Evolutionary conservation across 176 grass and related monocot species (phyloP), one percentile per base, ranked within the genome.

Genomic region (Bonia amplexicaulis): DNA sequence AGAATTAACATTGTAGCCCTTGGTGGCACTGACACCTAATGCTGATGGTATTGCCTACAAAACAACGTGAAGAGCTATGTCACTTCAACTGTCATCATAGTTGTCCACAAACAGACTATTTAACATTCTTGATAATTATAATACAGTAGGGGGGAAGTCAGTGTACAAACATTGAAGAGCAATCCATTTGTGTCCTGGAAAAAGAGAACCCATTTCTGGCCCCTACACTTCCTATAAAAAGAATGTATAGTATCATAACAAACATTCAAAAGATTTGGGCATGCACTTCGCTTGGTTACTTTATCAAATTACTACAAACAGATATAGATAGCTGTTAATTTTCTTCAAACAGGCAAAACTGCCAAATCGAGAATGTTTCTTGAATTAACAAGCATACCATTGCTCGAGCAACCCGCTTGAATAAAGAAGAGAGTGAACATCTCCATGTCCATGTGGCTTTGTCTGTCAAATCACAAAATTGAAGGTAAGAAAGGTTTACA

Each of bases 171-270:
- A 91, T 98, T 98, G 84, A 98, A 98, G 51, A 98, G 91, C 71
- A 98, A 73, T 71, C 93, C 96, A 79, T 98, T 98, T 78, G 96
- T 98, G 71, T 98, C 96, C 79, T 98, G 96, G 74, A 98, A 98
- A 87, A 98, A 95, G 64, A 98, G 84, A 73, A 98, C 91, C 96
- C 96, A 98, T 73, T 82, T 98, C 76, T 69, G 81, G 10, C 86
- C 91, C 53, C 69, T 77, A 81, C 29, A 82, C 64, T 90, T 92
- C 96, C 96, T 98, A 62, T 54, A 27, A 85, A 93, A 85, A 66
- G 29, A 47, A 88, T 73, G 40, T 13, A 17, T 8, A 71, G 3
- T 25, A 69, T 54, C 42, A 42, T 37, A 72, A 69, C 22, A 81
- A 69, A 79, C 1, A 80, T 49, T 69, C 55, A 71, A 49, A 67